A percentile compares a stretch with the other conserved stretches of the same genome.
phyloP scores from a whole-genome alignment of 73 alveolate species.

The Tetrahymena thermophila region DNA sequence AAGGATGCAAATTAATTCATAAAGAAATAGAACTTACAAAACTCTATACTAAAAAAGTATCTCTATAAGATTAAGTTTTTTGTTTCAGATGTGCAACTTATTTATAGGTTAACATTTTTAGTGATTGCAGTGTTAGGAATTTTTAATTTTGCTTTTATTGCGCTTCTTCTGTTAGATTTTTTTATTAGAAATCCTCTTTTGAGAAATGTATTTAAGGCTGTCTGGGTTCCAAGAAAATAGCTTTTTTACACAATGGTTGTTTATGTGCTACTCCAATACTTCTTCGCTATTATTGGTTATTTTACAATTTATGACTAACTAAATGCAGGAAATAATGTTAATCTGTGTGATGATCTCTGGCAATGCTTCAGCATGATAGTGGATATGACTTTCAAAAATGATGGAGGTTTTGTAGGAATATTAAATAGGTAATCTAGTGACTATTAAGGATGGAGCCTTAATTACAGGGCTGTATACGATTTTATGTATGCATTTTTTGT shows the following conservation, averaged over 20 bases:
- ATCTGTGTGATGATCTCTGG: conserved; percentile 54
- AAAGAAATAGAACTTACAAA: background rate
- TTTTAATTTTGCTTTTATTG: conserved; percentile 57
- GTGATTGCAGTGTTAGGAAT: background rate
- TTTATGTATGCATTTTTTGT: conserved; percentile 20
- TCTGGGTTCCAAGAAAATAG: conserved; percentile 64
- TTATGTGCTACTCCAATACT: conserved; percentile 49
- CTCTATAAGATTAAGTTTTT: background rate
- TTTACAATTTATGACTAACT: conserved; percentile 37
- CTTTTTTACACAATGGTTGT: conserved; percentile 54
- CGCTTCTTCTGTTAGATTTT: conserved; percentile 65
- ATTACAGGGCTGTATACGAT: conserved; percentile 33
- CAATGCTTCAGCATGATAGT: conserved; percentile 52
- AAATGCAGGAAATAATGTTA: background rate
- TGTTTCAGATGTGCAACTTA: background rate
- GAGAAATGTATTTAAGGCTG: conserved; percentile 64
- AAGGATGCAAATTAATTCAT: background rate
- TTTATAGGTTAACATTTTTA: background rate
- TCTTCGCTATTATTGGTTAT: conserved; percentile 53
- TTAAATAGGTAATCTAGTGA: conserved; percentile 6
- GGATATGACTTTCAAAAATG: conserved; percentile 68
- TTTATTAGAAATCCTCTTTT: conserved; percentile 58
- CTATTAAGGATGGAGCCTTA: background rate
- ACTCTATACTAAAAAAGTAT: background rate
- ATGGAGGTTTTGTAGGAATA: conserved; percentile 68